phyloP scores from a whole-genome alignment of 2,329 filamentous ascomycete species.

The Xylaria sp. region DNA sequence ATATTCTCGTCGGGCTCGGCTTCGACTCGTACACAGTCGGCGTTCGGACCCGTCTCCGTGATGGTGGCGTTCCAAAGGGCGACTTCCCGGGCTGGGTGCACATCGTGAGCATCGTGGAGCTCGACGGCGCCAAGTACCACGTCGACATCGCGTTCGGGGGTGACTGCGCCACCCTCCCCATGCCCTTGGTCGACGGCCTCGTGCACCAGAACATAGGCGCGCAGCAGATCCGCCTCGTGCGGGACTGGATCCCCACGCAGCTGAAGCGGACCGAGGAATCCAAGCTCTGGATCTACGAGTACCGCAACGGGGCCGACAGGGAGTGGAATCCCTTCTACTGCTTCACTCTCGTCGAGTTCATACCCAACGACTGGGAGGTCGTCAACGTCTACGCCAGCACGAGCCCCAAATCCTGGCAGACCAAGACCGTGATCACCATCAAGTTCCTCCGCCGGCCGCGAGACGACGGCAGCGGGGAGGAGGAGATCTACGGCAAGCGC shows the following conservation, averaged over 20 bases:
- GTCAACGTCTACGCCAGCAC: conserved; percentile 68
- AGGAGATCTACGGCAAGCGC: conserved; percentile 62
- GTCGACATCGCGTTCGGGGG: conserved; percentile 74
- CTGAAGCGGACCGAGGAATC: conserved; percentile 53
- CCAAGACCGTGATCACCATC: conserved; percentile 61
- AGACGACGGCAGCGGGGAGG: conserved; percentile 52
- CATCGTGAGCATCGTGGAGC: conserved; percentile 69
- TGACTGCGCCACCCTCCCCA: conserved; percentile 66
- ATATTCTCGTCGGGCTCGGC: conserved; percentile 62
- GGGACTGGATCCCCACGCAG: conserved; percentile 59
- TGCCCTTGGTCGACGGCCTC: conserved; percentile 60
- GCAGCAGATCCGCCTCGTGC: conserved; percentile 65
- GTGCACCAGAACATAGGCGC: conserved; percentile 62
- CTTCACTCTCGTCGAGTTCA: conserved; percentile 73
- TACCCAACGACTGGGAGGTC: conserved; percentile 68
- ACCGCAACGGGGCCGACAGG: conserved; percentile 57
- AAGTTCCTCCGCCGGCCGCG: conserved; percentile 57
- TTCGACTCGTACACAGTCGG: conserved; percentile 66
- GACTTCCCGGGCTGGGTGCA: conserved; percentile 65
- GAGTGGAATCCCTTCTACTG: conserved; percentile 71
- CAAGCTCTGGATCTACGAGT: conserved; percentile 72
- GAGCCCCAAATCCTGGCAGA: conserved; percentile 62
- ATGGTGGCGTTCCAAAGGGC: conserved; percentile 53
- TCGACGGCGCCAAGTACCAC: conserved; percentile 62
- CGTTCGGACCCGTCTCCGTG: conserved; percentile 58